Evolutionary conservation across 2,329 filamentous ascomycete species (phyloP), one percentile per base, ranked within the genome.

Genomic region (Curvularia eragrostidis): DNA sequence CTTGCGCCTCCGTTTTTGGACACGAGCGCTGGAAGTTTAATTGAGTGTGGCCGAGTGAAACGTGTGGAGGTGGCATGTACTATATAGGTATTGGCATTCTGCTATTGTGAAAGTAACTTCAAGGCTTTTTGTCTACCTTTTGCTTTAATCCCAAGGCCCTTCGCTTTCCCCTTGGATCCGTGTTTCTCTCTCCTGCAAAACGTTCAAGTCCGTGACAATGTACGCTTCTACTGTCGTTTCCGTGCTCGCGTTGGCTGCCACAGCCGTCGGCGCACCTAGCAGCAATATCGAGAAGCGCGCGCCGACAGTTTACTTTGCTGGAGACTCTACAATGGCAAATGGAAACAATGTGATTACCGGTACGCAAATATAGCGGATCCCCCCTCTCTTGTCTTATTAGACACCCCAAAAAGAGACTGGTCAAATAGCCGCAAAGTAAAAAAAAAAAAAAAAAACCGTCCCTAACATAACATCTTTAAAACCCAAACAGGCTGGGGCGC

Each of bases 401-500:
- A n/a, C n/a, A n/a, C n/a, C n/a, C n/a, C n/a, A n/a, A n/a, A n/a
- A n/a, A n/a, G n/a, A n/a, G 5, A 23, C 39, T 7, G 24, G 4
- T 3, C 19, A 41, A 7, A 26, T 26, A 26, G 24, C n/a, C n/a
- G n/a, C n/a, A n/a, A n/a, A 26, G 4, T 26, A 3, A 26, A 26
- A 7, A 26, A 26, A 26, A 7, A 26, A 26, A 26, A 26, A 26
- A 26, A 26, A 7, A 26, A 26, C 7, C 18, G 5, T 41, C 6
- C 3, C 19, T 19, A 41, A 23, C 21, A n/a, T n/a, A n/a, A n/a
- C n/a, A n/a, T n/a, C n/a, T n/a, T n/a, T n/a, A n/a, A n/a, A n/a
- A n/a, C n/a, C n/a, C n/a, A 52, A 21, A 38, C 28, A 82, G 88
- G 88, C 42, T 90, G 88, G 87, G 88, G 87, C 19, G 77, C 83